Base-by-base conservation (phyloP, 129 eudicot genomes). In the Tagetes erecta region DNA sequence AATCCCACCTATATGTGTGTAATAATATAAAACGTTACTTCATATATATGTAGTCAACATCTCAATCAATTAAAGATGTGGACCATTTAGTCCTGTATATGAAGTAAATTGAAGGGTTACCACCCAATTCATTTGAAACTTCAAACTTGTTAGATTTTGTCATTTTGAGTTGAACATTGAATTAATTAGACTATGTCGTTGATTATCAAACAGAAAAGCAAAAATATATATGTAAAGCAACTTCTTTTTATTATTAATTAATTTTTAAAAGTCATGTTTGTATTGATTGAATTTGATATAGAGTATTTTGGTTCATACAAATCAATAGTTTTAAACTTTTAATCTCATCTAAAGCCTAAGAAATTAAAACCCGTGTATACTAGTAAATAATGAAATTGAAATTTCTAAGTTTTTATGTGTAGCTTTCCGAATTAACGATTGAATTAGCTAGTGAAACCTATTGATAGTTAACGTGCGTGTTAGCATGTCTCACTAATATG, bases 11-110 rank as follows among this genome's bases (percentile, higher is more conserved):
- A 20, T 20, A 3, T 13, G 13, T 51, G n/a, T 13, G n/a, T 13
- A 13, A 0, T 12, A n/a, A 51, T 51, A 51, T 0, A 12, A n/a
- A 12, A 51, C 1, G 3, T 57, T 67, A 42, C 80, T 55, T 56
- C 59, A 67, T 67, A 76, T 76, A 67, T 67, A 76, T 76, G 74
- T 67, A 68, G 80, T 76, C 75, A 45, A 68, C 69, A 68, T 77
- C 80, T 56, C 62, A 68, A 77, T 68, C 56, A 67, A 76, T 20
- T 20, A 44, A 6, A 56, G 34, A 57, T 58, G 51, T 68, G 75
- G 62, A 68, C 75, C 75, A 76, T 68, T 57, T 77, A 36, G 68
- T n/a, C 13, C 11, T 3, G 59, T 30, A 67, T n/a, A 30, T 67
- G 67, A 67, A 76, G 68, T 67, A 53, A 67, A 53, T 76, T 68